A percentile compares a stretch with the other conserved stretches of the same genome.
Conservation (phyloP, 2,329 filamentous ascomycete genomes). For the Pseudogymnoascus sp. region DNA sequence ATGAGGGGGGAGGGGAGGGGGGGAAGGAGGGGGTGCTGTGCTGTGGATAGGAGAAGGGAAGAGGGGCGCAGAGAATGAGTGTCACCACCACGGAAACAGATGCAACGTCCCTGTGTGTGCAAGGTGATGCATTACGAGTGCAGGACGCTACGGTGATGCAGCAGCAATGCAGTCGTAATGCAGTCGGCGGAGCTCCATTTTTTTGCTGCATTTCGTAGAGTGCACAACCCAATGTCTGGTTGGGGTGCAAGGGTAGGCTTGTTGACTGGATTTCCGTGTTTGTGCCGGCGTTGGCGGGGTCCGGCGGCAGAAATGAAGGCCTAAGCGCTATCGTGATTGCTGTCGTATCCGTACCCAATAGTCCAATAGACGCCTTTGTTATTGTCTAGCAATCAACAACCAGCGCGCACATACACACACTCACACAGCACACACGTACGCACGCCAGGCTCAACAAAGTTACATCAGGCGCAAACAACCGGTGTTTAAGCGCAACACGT, state of each 20-base stretch:
- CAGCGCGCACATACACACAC: not conserved
- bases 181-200: not conserved
- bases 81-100: not conserved
- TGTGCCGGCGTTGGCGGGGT: not conserved
- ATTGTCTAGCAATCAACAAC: constrained; percentile 3
- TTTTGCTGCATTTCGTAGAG: not conserved
- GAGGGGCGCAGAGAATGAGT: not conserved
- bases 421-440: not conserved
- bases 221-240: not conserved
- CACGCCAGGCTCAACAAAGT: not conserved
- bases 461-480: not conserved
- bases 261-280: constrained; percentile 1
- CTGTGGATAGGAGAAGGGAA: not conserved
- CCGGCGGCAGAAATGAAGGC: not conserved
- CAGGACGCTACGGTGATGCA: not conserved
- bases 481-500: not conserved
- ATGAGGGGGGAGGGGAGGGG: too few species aligned
- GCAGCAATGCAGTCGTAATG: not conserved
- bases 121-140: not conserved
- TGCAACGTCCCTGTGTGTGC: not conserved
- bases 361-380: constrained; percentile 1
- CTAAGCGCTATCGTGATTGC: not conserved
- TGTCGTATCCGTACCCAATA: not conserved
- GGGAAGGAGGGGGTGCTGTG: too few species aligned
- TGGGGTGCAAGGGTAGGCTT: not conserved